Percentiles rank a stretch among this genome's conserved stretches.
phyloP scores from a whole-genome alignment of 2,329 filamentous ascomycete species.

The Penicillium sp. region DNA sequence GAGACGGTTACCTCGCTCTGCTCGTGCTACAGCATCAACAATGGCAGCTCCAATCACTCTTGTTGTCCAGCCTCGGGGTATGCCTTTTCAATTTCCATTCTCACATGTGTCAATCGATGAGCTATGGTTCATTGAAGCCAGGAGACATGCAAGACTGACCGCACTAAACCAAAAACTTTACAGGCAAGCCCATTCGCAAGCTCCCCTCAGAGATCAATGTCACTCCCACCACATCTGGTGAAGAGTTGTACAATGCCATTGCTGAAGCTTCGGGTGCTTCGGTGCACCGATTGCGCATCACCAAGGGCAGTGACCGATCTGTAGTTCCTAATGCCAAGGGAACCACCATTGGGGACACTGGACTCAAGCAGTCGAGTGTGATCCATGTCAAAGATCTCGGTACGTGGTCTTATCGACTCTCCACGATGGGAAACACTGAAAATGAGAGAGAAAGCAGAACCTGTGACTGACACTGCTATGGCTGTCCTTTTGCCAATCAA shows the following conservation, averaged over 20 bases:
- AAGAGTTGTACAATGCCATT: constrained; percentile 54
- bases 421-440: not conserved
- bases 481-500: not conserved
- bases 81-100: constrained; percentile 9
- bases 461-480: constrained; percentile 15
- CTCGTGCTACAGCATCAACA: not conserved
- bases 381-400: constrained; percentile 91
- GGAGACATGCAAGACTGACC: not conserved
- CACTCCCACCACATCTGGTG: constrained; percentile 45
- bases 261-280: constrained; percentile 50
- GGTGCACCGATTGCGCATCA: constrained; percentile 57
- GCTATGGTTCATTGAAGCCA: not conserved
- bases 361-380: constrained; percentile 53
- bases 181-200: constrained; percentile 57
- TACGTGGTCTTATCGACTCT: constrained; percentile 41
- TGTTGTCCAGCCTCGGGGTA: constrained; percentile 40
- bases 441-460: not conserved
- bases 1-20: not conserved
- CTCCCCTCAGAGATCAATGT: constrained; percentile 54
- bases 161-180: not conserved
- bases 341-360: constrained; percentile 49
- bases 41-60: constrained; percentile 37
- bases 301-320: constrained; percentile 58
- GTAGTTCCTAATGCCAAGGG: constrained; percentile 50
- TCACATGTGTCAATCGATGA: not conserved